These are phyloP conservation scores for Phlyctochytrium bullatum DNA, from an alignment of 192 early-diverging fungal species.

Conservation along the genomic window DNA sequence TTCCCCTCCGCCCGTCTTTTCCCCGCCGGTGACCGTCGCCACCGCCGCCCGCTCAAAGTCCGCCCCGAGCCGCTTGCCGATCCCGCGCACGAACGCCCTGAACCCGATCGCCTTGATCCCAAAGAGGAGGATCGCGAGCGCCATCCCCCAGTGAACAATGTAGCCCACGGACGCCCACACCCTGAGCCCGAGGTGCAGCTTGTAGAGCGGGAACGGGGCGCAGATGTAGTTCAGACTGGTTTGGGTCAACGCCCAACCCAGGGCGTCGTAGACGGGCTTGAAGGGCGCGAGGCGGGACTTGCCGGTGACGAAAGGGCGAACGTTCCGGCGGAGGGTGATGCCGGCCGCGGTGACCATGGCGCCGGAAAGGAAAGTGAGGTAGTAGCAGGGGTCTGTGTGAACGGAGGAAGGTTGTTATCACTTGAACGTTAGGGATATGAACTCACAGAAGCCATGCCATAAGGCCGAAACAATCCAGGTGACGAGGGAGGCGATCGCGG, in stretches of 20 bases:
- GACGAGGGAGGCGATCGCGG: conserved; percentile 48
- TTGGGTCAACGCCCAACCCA: conserved; percentile 51
- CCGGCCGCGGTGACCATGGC: conserved; percentile 18
- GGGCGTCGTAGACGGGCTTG: conserved; percentile 31
- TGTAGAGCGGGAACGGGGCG: conserved; percentile 69
- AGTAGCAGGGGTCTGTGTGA: conserved; percentile 16
- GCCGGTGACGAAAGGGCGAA: conserved; percentile 21
- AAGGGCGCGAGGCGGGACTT: conserved; percentile 6
- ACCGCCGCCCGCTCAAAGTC: background rate
- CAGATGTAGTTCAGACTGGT: conserved; percentile 65
- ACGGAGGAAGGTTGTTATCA: background rate
- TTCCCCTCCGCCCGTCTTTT: background rate
- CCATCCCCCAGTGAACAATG: conserved; percentile 9
- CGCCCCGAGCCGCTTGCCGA: background rate
- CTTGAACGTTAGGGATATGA: background rate
- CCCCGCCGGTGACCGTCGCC: background rate
- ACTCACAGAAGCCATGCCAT: conserved; percentile 85
- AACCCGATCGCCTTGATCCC: background rate
- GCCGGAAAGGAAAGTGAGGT: conserved; percentile 29
- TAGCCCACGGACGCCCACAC: conserved; percentile 46
- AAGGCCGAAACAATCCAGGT: conserved; percentile 79
- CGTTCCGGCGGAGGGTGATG: conserved; percentile 15
- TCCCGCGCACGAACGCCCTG: background rate
- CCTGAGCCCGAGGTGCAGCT: conserved; percentile 47
- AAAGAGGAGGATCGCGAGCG: background rate